Evolutionary conservation across 176 grass and related monocot genomes (phyloP).

Genomic region (Thalia dealbata): DNA sequence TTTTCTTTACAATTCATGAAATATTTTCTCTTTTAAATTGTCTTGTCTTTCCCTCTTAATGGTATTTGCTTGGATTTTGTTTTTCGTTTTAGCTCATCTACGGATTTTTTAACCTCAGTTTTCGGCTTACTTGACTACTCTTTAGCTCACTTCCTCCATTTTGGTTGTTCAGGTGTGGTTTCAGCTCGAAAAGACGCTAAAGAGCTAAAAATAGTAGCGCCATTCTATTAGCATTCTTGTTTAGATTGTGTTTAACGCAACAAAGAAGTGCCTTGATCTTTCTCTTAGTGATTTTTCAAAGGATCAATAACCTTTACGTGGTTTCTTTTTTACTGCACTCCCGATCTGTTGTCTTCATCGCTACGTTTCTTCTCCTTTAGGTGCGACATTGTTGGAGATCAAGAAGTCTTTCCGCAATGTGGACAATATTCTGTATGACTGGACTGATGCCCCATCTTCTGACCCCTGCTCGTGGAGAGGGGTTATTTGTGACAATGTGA

Average conservation of each 20-base stretch:
- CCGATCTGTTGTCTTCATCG: too few relatives aligned
- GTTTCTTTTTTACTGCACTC: too few relatives aligned
- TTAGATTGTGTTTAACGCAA: too few relatives aligned
- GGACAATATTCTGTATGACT: conserved; percentile 87
- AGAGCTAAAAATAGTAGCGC: background rate
- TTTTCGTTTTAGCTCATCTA: too few relatives aligned
- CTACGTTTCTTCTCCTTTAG: conserved; percentile 28
- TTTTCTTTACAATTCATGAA: too few relatives aligned
- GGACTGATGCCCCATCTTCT: conserved; percentile 39
- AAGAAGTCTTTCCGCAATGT: conserved; percentile 96
- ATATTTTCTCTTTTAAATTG: background rate
- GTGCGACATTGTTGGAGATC: conserved; percentile 69
- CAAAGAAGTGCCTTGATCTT: background rate
- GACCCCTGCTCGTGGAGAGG: conserved; percentile 85
- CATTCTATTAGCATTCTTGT: background rate
- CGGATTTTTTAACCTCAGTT: background rate
- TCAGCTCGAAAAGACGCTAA: background rate
- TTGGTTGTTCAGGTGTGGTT: background rate
- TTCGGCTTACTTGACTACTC: background rate
- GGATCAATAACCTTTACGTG: background rate
- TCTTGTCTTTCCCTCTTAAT: background rate
- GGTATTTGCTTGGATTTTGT: background rate
- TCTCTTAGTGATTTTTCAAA: background rate
- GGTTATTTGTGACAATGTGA: conserved; percentile 83
- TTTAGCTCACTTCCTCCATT: background rate